Conservation (phyloP, 2,329 filamentous ascomycete genomes). For the Fusarium bactridioides region DNA sequence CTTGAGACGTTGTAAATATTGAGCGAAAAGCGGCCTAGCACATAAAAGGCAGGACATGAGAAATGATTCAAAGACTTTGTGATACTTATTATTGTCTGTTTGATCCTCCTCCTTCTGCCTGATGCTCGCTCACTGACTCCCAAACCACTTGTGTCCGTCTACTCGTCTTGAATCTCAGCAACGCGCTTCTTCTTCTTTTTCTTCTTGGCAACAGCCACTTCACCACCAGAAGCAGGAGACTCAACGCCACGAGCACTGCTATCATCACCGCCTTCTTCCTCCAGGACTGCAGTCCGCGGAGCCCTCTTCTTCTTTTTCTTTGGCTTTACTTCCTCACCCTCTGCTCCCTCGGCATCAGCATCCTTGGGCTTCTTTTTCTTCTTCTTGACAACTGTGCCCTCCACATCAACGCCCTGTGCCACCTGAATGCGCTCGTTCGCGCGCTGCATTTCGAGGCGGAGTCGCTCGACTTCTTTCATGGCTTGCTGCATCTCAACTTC, state of each 20-base stretch:
- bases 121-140: background rate
- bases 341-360: constrained; percentile 9
- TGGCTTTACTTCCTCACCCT: constrained; percentile 30
- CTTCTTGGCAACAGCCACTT: constrained; percentile 53
- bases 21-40: background rate
- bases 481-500: constrained; percentile 90
- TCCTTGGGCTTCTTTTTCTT: constrained; percentile 60
- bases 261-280: constrained; percentile 27
- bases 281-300: constrained; percentile 17
- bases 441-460: constrained; percentile 88
- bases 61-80: background rate
- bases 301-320: constrained; percentile 49
- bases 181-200: constrained; percentile 56
- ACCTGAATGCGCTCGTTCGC: constrained; percentile 78
- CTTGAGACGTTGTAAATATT: background rate
- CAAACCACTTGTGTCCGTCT: background rate
- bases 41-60: background rate
- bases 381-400: constrained; percentile 74
- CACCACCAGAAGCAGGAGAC: constrained; percentile 26
- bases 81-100: constrained; percentile 11
- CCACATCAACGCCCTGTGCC: constrained; percentile 71
- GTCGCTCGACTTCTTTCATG: constrained; percentile 85
- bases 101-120: constrained; percentile 16
- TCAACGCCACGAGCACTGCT: constrained; percentile 29
- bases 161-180: constrained; percentile 42